Evolutionary conservation across 257 asterid genomes (phyloP), one percentile per base, ranked within the genome.

Genomic region (Petrea volubilis): DNA sequence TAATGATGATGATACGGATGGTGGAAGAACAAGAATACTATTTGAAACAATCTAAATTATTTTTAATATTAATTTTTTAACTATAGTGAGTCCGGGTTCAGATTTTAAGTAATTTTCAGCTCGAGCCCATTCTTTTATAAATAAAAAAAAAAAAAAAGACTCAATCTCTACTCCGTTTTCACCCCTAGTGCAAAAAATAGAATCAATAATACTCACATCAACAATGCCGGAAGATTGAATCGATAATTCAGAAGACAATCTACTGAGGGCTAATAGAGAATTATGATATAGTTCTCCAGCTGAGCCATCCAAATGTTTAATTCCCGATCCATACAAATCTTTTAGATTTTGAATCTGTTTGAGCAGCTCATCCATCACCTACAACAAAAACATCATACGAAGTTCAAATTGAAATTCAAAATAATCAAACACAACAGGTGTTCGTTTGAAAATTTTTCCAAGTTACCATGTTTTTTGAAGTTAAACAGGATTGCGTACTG

Each of bases 281-380:
- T 78, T 76, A 49, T 64, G 72, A 52, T 69, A 69, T n/a, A 82
- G 62, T 66, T 86, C 83, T 56, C 60, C 80, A 55, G 81, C 86
- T 34, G 79, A 72, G 59, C 23, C 67, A 23, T 81, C 85, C 67
- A 84, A 73, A 55, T 65, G 38, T 52, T 80, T 64, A 14, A 78
- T 68, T 57, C 82, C 75, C 29, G 81, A 80, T 13, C 65, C 50
- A 41, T 66, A 69, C 59, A 53, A 27, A 28, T 71, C 72, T 60
- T 78, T 82, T 31, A 81, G 70, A 63, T 63, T 73, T 64, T 73
- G 74, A n/a, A 82, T 79, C 72, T 69, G 78, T 57, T 53, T 62
- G 66, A 40, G 76, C 67, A 81, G 71, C 65, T 79, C 89, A n/a
- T 75, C 78, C 14, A 83, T 76, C 10, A 79, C 86, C 89, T 86